Evolutionary conservation across 805 yeast genomes (phyloP).

Genomic region (Kuraishia hungarica): DNA sequence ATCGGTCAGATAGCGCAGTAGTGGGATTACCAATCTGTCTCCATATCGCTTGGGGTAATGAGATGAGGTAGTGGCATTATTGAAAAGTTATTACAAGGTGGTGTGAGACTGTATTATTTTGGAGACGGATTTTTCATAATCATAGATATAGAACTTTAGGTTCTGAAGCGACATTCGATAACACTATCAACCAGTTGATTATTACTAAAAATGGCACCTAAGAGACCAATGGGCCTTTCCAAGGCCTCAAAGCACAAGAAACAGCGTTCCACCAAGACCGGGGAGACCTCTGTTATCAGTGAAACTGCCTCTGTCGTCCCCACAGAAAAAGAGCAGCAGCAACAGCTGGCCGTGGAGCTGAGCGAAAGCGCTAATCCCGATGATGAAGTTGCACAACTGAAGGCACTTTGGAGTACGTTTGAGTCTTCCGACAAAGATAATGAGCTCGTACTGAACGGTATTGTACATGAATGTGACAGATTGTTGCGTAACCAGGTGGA

Average conservation of each 20-base stretch:
- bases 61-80: background rate
- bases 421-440: conserved; percentile 45
- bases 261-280: conserved; percentile 13
- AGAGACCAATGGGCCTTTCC: conserved; percentile 61
- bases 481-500: conserved; percentile 40
- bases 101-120: background rate
- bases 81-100: background rate
- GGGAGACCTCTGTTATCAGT: conserved; percentile 4
- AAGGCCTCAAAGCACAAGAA: conserved; percentile 40
- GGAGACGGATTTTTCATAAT: too few relatives aligned
- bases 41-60: background rate
- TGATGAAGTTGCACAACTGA: conserved; percentile 71
- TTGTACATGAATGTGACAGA: conserved; percentile 89
- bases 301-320: conserved; percentile 9
- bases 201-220: conserved; percentile 42
- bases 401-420: conserved; percentile 65
- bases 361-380: conserved; percentile 64
- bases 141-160: too few relatives aligned
- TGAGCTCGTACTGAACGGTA: conserved; percentile 66
- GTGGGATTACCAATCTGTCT: background rate
- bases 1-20: background rate
- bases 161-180: too few relatives aligned
- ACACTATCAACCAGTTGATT: too few relatives aligned
- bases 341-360: conserved; percentile 54
- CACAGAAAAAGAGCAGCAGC: conserved; percentile 8